Evolutionary conservation across 2,329 filamentous ascomycete species (phyloP).

Genomic region (Aspergillus luchuensis): DNA sequence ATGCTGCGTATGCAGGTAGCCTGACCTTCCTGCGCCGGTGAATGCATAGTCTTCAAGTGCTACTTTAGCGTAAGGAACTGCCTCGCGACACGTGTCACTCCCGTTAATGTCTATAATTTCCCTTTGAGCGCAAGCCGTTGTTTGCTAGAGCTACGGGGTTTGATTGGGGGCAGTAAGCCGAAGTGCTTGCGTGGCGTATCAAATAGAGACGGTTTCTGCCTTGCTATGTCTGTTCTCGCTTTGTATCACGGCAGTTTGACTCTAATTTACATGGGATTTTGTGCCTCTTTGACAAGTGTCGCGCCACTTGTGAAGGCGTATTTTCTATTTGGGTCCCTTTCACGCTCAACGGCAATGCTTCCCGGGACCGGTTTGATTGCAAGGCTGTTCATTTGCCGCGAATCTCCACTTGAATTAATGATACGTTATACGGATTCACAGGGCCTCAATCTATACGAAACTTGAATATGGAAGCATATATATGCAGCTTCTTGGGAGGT

Average conservation of each 20-base stretch:
- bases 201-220: neutral
- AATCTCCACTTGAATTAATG: slow-evolving; percentile 17
- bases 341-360: neutral
- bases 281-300: no score
- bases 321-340: neutral
- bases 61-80: neutral
- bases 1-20: neutral
- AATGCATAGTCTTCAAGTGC: neutral
- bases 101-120: neutral
- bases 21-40: neutral
- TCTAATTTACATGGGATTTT: no score
- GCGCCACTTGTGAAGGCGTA: no score
- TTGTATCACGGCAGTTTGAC: no score
- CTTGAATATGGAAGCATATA: neutral
- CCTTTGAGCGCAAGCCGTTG: neutral
- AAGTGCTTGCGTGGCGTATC: neutral
- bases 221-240: neutral
- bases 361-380: neutral
- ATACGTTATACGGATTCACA: slow-evolving; percentile 8
- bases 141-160: neutral
- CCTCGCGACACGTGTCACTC: slow-evolving; percentile 9
- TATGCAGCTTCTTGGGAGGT: neutral
- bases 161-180: neutral
- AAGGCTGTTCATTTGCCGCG: slow-evolving; percentile 8
- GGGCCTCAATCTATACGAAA: slow-evolving; percentile 20